phyloP scores from a whole-genome alignment of 768 basidiomycete species.

The Lentinus tigrinus region DNA sequence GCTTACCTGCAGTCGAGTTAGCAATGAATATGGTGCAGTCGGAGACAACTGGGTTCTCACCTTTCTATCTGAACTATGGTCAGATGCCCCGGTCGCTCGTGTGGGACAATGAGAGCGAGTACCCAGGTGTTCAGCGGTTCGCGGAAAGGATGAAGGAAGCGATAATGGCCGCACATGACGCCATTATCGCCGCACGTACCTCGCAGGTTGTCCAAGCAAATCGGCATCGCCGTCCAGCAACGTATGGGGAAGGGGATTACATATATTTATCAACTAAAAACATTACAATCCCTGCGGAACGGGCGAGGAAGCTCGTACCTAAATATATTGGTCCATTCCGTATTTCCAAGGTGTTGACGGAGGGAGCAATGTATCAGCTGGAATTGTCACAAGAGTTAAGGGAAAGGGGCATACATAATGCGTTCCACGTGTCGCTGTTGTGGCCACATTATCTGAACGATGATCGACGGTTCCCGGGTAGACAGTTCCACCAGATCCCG shows the following conservation, averaged over 20 bases:
- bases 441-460: slow-evolving; percentile 29
- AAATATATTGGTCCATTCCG: slow-evolving; percentile 39
- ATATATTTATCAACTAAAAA: slow-evolving; percentile 39
- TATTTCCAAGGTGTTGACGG: slow-evolving; percentile 13
- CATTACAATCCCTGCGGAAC: slow-evolving; percentile 30
- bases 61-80: slow-evolving; percentile 34
- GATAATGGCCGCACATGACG: slow-evolving; percentile 34
- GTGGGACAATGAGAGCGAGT: not conserved
- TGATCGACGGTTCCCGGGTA: slow-evolving; percentile 34
- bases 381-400: slow-evolving; percentile 29
- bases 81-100: slow-evolving; percentile 14
- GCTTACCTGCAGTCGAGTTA: no score
- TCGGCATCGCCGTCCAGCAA: slow-evolving; percentile 10
- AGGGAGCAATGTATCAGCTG: slow-evolving; percentile 27
- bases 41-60: slow-evolving; percentile 33
- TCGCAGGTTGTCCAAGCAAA: slow-evolving; percentile 32
- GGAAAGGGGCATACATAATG: slow-evolving; percentile 27
- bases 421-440: slow-evolving; percentile 36
- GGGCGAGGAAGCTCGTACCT: slow-evolving; percentile 34
- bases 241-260: slow-evolving; percentile 23
- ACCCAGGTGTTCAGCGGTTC: slow-evolving; percentile 26
- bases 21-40: slow-evolving; percentile 35
- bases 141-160: slow-evolving; percentile 21
- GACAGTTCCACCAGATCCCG: slow-evolving; percentile 28
- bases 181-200: slow-evolving; percentile 32